A percentile compares a stretch with the other conserved stretches of the same genome.
Conservation (phyloP, 306 rosid genomes). For the Quercus aquifolioides region DNA sequence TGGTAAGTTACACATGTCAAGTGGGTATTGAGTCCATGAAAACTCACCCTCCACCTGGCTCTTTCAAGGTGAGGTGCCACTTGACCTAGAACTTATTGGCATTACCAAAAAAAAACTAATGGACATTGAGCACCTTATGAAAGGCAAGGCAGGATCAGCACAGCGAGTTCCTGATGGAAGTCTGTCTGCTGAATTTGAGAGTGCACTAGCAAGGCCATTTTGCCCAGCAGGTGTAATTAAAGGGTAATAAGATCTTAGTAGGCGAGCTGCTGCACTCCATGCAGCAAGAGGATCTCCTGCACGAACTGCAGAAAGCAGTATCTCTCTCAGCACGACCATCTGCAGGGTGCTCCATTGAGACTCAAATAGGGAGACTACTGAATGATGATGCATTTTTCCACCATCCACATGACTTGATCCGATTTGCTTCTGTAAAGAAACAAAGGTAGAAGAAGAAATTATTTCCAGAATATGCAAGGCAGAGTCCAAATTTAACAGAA, state of each 20-base stretch:
- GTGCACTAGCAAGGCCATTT: conserved; percentile 91
- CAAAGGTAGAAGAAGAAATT: conserved; percentile 15
- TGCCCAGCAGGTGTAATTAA: conserved; percentile 91
- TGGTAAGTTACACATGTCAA: too few relatives aligned
- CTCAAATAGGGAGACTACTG: conserved; percentile 82
- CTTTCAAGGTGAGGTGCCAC: background rate
- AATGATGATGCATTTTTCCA: conserved; percentile 74
- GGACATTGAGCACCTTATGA: conserved; percentile 61
- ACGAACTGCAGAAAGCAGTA: conserved; percentile 86
- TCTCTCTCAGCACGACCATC: conserved; percentile 95
- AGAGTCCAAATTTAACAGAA: background rate
- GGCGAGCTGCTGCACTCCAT: conserved; percentile 97
- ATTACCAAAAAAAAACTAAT: conserved; percentile 6
- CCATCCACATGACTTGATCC: conserved; percentile 60
- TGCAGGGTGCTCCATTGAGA: conserved; percentile 98
- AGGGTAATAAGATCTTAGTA: conserved; percentile 93
- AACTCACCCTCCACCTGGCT: too few relatives aligned
- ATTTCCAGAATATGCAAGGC: conserved; percentile 6
- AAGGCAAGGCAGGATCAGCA: conserved; percentile 95
- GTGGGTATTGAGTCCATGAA: too few relatives aligned
- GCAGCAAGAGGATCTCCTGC: conserved; percentile 99
- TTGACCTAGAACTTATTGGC: background rate
- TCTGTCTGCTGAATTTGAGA: conserved; percentile 82
- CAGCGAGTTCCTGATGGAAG: conserved; percentile 87
- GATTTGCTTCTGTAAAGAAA: conserved; percentile 56